phyloP scores from a whole-genome alignment of 176 grass and related monocot species.

The Raddia guianensis region DNA sequence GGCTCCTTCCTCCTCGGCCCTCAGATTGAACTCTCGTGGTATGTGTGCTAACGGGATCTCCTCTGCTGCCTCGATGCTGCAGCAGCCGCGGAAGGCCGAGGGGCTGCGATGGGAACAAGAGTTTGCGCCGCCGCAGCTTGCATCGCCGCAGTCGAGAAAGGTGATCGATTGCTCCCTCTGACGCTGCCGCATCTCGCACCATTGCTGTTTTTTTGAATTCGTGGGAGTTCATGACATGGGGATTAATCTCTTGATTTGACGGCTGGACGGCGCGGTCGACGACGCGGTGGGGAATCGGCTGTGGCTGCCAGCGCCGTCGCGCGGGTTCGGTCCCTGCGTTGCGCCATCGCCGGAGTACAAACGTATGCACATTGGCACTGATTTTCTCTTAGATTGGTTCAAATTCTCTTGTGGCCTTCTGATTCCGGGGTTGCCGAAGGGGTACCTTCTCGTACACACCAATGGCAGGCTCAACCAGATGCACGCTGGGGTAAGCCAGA shows the following conservation, averaged over 20 bases:
- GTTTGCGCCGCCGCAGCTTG: slow-evolving; percentile 68
- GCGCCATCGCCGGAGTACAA: slow-evolving; percentile 43
- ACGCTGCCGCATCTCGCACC: background rate
- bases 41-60: background rate
- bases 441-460: slow-evolving; percentile 79
- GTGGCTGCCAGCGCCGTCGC: slow-evolving; percentile 63
- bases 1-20: background rate
- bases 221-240: too few relatives aligned
- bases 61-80: background rate
- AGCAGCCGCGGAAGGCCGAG: slow-evolving; percentile 56
- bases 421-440: slow-evolving; percentile 52
- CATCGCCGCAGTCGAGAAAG: slow-evolving; percentile 58
- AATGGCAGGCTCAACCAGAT: slow-evolving; percentile 99
- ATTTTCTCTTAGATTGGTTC: background rate
- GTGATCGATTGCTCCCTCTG: slow-evolving; percentile 36
- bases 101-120: slow-evolving; percentile 84
- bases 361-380: slow-evolving; percentile 42
- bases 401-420: slow-evolving; percentile 13
- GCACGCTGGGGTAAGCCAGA: slow-evolving; percentile 80
- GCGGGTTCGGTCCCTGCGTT: slow-evolving; percentile 69
- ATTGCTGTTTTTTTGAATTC: background rate
- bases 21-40: slow-evolving; percentile 21
- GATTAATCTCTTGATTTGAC: slow-evolving; percentile 71
- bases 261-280: slow-evolving; percentile 52
- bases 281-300: slow-evolving; percentile 46